Evolutionary conservation across 768 basidiomycete species (phyloP).

Genomic region (Crepidotus variabilis): DNA sequence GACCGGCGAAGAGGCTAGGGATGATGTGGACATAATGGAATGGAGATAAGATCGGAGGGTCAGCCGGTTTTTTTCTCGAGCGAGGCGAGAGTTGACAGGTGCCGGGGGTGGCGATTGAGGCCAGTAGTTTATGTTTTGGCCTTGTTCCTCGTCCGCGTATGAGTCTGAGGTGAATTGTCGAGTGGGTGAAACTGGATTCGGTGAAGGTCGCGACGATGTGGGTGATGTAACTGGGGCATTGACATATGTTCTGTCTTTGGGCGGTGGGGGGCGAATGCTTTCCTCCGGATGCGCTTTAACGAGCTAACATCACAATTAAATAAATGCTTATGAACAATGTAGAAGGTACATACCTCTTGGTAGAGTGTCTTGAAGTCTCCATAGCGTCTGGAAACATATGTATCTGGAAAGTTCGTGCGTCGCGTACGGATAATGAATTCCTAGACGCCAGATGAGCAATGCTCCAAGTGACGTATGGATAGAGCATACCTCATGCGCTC

Average conservation of each 20-base stretch:
- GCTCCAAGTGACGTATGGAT: slow-evolving; percentile 5
- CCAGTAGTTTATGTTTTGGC: neutral
- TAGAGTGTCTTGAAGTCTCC: slow-evolving; percentile 92
- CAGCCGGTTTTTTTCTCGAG: slow-evolving; percentile 92
- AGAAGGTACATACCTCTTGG: slow-evolving; percentile 55
- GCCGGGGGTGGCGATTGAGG: neutral
- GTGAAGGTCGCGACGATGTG: slow-evolving; percentile 18
- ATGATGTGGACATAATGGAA: slow-evolving; percentile 62
- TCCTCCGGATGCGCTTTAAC: slow-evolving; percentile 84
- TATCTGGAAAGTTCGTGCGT: slow-evolving; percentile 64
- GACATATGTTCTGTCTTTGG: slow-evolving; percentile 81
- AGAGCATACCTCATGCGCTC: slow-evolving; percentile 75
- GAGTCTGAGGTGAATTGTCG: slow-evolving; percentile 10
- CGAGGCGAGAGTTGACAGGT: slow-evolving; percentile 45
- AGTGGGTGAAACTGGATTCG: slow-evolving; percentile 12
- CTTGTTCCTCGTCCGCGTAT: slow-evolving; percentile 6
- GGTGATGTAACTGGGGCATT: slow-evolving; percentile 38
- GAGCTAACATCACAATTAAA: slow-evolving; percentile 45
- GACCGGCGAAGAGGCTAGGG: slow-evolving; percentile 82
- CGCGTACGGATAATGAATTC: slow-evolving; percentile 95
- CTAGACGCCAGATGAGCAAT: slow-evolving; percentile 33
- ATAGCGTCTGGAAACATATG: slow-evolving; percentile 89
- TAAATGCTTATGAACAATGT: slow-evolving; percentile 1
- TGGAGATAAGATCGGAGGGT: slow-evolving; percentile 94
- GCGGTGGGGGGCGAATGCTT: slow-evolving; percentile 76